Conservation (phyloP, 495 filamentous ascomycete species). For the Xylaria cubensis region DNA sequence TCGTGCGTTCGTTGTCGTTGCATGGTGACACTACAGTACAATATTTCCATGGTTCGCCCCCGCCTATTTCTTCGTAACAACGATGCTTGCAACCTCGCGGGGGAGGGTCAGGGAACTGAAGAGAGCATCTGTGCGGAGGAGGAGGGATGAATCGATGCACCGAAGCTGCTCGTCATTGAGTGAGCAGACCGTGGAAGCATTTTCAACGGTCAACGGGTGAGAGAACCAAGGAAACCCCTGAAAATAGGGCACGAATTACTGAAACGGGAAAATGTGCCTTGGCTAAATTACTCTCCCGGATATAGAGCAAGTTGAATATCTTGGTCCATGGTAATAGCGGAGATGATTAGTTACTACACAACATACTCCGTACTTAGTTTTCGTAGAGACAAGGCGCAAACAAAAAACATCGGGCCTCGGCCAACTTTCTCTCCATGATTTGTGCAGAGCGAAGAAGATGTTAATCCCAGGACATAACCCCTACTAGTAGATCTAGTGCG, state of each 20-base stretch:
- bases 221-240: constrained; percentile 4
- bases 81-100: not conserved
- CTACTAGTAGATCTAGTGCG: constrained; percentile 17
- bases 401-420: not conserved
- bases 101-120: not conserved
- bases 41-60: constrained; percentile 11
- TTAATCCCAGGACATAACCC: constrained; percentile 10
- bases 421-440: not conserved
- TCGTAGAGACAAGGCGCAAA: constrained; percentile 2
- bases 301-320: not conserved
- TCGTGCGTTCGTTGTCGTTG: constrained; percentile 15
- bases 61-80: not conserved
- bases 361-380: too few species aligned
- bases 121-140: not conserved
- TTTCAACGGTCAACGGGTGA: constrained; percentile 14
- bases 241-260: constrained; percentile 10
- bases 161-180: constrained; percentile 18
- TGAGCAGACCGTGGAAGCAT: constrained; percentile 1
- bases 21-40: constrained; percentile 12
- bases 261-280: constrained; percentile 18
- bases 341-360: not conserved
- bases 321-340: constrained; percentile 10
- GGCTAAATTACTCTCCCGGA: not conserved
- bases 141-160: constrained; percentile 12
- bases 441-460: constrained; percentile 8